Evolutionary conservation across 148 eudicot genomes (phyloP), one percentile per base, ranked within the genome.

Genomic region (Rhododendron kiyosumense): DNA sequence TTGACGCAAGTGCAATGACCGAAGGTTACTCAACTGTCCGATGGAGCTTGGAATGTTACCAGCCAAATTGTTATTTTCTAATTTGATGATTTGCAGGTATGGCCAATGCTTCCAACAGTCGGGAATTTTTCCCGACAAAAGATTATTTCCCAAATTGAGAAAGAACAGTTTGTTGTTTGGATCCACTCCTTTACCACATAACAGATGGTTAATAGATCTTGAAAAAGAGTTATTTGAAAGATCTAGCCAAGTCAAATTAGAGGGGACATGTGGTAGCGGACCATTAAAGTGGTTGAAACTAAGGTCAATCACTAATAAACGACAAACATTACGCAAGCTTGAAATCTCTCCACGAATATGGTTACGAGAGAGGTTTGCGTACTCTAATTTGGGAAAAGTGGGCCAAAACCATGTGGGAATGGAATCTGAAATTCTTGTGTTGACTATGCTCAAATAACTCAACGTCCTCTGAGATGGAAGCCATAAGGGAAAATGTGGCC

Each of bases 151-250:
- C 6, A 85, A 74, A 78, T 57, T 77, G 11, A 85, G 54, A n/a
- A 59, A 2, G 1, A 0, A 1, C 13, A 15, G 10, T 4, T 0
- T 1, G 5, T 3, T 20, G 7, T 77, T n/a, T 12, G 20, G 51
- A 4, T 65, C 12, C 1, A 13, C 51, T 26, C 2, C 34, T 1
- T 7, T 38, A 2, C 49, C 38, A 41, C 86, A 84, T 1, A 84
- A 52, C 38, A 85, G 18, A 18, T 41, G 75, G 82, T 41, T 3
- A 14, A 85, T n/a, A 78, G 82, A 41, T 15, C 82, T 82, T 5
- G 86, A 78, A 61, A 85, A 78, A 5, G 10, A 78, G 65, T 85
- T 78, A 14, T 61, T 78, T 0, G 86, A 84, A 38, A 84, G 86
- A 84, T 84, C 86, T 30, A 84, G 52, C 22, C 1, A 34, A 38